Base-by-base conservation (phyloP, 768 basidiomycete species). In the Coprinopsis sp. region DNA sequence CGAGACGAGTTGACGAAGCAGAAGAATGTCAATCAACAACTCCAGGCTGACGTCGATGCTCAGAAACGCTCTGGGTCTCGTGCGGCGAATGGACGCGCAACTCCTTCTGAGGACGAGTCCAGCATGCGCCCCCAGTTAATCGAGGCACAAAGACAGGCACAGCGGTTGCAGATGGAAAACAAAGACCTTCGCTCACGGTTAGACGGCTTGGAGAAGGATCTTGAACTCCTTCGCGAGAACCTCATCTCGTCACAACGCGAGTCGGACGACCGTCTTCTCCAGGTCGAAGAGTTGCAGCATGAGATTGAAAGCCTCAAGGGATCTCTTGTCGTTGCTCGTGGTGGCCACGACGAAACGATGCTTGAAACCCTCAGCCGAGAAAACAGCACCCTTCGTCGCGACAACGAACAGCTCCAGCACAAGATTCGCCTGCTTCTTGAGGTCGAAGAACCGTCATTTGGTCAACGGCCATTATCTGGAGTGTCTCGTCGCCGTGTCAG, bases 1-100 rank as follows among this genome's bases (percentile, higher is more conserved):
- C 90, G 92, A 65, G 95, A 94, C 47, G 96, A 98, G 60, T 69
- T 97, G 47, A 87, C 79, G 54, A 94, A 88, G 68, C 90, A 95
- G 66, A 97, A 96, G 69, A 74, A 73, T 37, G 65, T 82, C 36
- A 94, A 92, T 59, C 71, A 82, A 34, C 71, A 76, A 47, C 79
- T 98, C 22, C 91, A 97, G 61, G 66, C 77, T n/a, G 91, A 97
- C 56, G 72, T 95, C 18, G 91, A 95, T 47, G 64, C 73, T 2
- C 59, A 76, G 21, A 83, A 84, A n/a, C 74, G 77, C 48, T 78
- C 78, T 37, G 73, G 71, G 53, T 74, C 82, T 48, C 67, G 78
- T 38, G 68, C 65, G 25, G 60, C 76, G 53, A 93, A 91, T 55
- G 91, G 91, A 45, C 85, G 86, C 34, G 74, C 68, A 37, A 91